Conservation (phyloP, 495 filamentous ascomycete species). For the Aspergillus cristatus region DNA sequence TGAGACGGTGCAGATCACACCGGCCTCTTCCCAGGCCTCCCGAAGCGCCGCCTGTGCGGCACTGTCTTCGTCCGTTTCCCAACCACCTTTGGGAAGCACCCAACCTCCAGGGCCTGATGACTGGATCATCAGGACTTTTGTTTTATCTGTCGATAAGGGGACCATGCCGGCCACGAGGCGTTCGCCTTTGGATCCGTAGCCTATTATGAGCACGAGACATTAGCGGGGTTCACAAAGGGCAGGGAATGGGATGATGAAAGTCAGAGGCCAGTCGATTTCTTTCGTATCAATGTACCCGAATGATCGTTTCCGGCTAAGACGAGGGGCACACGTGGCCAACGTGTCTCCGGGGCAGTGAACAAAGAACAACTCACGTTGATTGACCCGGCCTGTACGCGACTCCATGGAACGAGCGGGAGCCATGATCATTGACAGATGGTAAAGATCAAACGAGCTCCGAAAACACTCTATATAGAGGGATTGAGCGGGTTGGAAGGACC, state of each 20-base stretch:
- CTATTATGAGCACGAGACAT: conserved; percentile 34
- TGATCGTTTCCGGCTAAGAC: too few species aligned
- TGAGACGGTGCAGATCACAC: conserved; percentile 71
- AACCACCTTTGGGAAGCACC: conserved; percentile 96
- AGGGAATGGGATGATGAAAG: conserved; percentile 1
- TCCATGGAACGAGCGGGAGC: conserved; percentile 62
- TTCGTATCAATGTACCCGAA: too few species aligned
- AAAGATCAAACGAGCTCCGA: conserved; percentile 4
- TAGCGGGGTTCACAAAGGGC: conserved; percentile 4
- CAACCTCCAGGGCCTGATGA: conserved; percentile 81
- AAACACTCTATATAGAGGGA: conserved; percentile 1
- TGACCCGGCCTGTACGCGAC: conserved; percentile 64
- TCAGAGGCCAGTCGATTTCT: conserved; percentile 1
- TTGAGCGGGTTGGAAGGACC: neutral
- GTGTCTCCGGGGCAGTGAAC: conserved; percentile 12
- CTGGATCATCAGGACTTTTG: conserved; percentile 83
- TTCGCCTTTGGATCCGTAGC: conserved; percentile 86
- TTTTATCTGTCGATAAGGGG: conserved; percentile 64
- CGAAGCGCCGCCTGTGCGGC: conserved; percentile 59
- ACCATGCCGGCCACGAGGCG: conserved; percentile 93
- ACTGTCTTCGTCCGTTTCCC: conserved; percentile 83
- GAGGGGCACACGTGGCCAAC: too few species aligned
- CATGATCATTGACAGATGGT: conserved; percentile 33
- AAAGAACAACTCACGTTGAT: conserved; percentile 59
- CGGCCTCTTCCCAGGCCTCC: conserved; percentile 98